These are phyloP conservation scores for Nakaseomyces glabratus DNA, from an alignment of 1,139 yeast species.

Conservation along the genomic window DNA sequence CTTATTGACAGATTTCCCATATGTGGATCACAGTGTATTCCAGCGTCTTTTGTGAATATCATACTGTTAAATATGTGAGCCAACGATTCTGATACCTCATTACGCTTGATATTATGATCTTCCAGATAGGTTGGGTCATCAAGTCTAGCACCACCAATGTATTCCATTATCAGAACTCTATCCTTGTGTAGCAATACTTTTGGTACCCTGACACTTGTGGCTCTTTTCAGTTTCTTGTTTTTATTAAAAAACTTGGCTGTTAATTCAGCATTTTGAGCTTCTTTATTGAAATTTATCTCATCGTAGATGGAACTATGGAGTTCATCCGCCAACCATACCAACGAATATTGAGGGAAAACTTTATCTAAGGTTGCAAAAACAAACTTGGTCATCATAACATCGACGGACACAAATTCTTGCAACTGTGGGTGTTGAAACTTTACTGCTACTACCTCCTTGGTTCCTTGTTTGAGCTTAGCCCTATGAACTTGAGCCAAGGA, in stretches of 20 bases:
- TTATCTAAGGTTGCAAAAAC: constrained; percentile 69
- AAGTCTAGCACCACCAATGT: constrained; percentile 68
- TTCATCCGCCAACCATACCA: constrained; percentile 91
- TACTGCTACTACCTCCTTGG: constrained; percentile 68
- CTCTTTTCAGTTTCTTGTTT: constrained; percentile 34
- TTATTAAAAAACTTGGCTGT: constrained; percentile 58
- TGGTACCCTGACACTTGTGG: constrained; percentile 78
- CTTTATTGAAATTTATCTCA: constrained; percentile 80
- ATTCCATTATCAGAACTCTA: constrained; percentile 84
- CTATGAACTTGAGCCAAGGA: constrained; percentile 92
- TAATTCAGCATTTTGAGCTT: constrained; percentile 67
- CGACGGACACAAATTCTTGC: constrained; percentile 82
- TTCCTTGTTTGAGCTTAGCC: constrained; percentile 53
- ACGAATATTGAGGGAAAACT: constrained; percentile 87
- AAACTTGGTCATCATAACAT: constrained; percentile 63
- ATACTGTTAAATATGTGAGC: constrained; percentile 87
- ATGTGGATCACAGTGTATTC: constrained; percentile 96
- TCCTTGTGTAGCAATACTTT: constrained; percentile 54
- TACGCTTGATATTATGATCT: constrained; percentile 54
- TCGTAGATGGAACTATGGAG: constrained; percentile 75
- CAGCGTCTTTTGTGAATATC: constrained; percentile 90
- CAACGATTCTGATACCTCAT: constrained; percentile 74
- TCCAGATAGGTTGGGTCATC: constrained; percentile 65
- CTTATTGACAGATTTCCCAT: constrained; percentile 91
- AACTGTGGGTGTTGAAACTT: constrained; percentile 91